A percentile compares a stretch with the other conserved stretches of the same genome.
phyloP scores from a whole-genome alignment of 352 stramenopile genomes.

The Phytophthora citricola region DNA sequence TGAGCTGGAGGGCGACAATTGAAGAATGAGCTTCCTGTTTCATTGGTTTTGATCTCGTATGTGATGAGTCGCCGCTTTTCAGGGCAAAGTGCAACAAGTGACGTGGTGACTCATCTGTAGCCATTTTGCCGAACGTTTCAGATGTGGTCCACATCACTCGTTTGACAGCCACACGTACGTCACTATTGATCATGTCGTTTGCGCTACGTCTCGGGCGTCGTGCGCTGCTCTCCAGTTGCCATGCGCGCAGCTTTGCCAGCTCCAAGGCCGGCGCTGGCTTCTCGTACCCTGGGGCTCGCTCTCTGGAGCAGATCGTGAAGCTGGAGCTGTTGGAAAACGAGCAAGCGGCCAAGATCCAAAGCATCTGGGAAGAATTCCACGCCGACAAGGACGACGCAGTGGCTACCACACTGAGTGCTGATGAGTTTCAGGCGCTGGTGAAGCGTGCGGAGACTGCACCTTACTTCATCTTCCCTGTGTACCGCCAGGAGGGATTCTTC shows the following conservation, averaged over 20 bases:
- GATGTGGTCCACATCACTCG: background rate
- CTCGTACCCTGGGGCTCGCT: conserved; percentile 81
- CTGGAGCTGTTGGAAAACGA: conserved; percentile 83
- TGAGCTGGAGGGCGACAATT: conserved; percentile 15
- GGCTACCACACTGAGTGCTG: conserved; percentile 49
- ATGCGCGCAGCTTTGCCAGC: conserved; percentile 23
- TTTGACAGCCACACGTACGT: conserved; percentile 18
- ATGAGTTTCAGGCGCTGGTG: conserved; percentile 53
- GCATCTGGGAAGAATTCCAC: conserved; percentile 87
- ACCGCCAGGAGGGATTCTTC: conserved; percentile 86
- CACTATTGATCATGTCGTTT: conserved; percentile 14
- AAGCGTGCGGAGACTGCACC: conserved; percentile 61
- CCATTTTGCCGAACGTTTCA: no score
- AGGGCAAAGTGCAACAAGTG: background rate
- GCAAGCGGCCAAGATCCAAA: conserved; percentile 54
- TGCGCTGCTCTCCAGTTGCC: conserved; percentile 10
- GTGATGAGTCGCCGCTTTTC: background rate
- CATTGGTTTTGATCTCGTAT: no score
- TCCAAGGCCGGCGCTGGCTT: conserved; percentile 53
- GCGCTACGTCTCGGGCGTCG: conserved; percentile 16
- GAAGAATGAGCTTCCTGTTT: conserved; percentile 11
- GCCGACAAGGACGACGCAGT: conserved; percentile 75
- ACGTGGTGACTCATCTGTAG: conserved; percentile 1
- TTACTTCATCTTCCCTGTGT: conserved; percentile 87
- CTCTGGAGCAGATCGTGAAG: conserved; percentile 87